A percentile compares a stretch with the other conserved stretches of the same genome.
phyloP scores from a whole-genome alignment of 331 rosid genomes.

The Cucumis variabilis region DNA sequence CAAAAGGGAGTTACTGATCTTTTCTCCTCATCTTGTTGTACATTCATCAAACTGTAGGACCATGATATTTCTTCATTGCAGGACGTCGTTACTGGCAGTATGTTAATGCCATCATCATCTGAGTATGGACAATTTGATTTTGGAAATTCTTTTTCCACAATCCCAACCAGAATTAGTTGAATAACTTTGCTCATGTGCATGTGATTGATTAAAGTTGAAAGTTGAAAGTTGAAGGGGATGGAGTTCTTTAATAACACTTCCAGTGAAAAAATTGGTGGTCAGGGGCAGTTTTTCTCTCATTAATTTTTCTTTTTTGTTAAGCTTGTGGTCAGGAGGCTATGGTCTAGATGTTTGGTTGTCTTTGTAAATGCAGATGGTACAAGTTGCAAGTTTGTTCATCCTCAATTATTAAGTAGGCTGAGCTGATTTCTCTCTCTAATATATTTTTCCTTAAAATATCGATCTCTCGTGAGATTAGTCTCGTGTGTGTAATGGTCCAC shows the following conservation, averaged over 20 bases:
- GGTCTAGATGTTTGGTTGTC: conserved; percentile 13
- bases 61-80: background rate
- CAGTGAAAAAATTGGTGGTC: background rate
- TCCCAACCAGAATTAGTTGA: conserved; percentile 15
- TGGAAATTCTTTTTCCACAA: conserved; percentile 7
- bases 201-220: background rate
- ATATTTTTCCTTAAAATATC: background rate
- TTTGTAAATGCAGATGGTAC: conserved; percentile 1
- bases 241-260: background rate
- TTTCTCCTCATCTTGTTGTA: background rate
- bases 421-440: background rate
- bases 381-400: conserved; percentile 12
- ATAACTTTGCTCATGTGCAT: background rate
- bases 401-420: background rate
- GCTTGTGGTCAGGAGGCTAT: conserved; percentile 11
- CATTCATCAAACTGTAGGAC: conserved; percentile 14
- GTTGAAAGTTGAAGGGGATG: background rate
- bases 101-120: background rate
- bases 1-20: background rate
- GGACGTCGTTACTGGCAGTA: background rate
- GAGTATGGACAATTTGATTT: background rate
- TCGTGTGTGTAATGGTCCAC: no score
- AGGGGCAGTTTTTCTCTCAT: background rate
- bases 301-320: background rate
- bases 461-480: no score